Evolutionary conservation across 1,139 yeast genomes (phyloP).

Genomic region (Geotrichum histeridarum): DNA sequence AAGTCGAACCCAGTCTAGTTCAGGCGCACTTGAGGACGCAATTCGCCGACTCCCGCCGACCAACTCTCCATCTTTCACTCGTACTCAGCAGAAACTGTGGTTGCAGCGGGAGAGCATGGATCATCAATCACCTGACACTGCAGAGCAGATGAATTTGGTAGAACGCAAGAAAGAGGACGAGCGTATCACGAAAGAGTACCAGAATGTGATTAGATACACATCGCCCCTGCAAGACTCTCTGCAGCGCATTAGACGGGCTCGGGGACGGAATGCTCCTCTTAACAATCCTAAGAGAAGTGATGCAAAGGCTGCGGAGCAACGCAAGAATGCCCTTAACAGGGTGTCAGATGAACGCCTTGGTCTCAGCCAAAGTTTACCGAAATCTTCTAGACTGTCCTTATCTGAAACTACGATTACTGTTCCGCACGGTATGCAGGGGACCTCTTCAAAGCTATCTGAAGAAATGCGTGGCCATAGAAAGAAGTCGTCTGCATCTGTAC

Average conservation of each 20-base stretch:
- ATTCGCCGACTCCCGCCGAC: constrained; percentile 1
- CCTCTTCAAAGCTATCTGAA: neutral
- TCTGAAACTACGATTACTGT: constrained; percentile 18
- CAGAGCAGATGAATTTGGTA: constrained; percentile 35
- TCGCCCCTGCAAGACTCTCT: constrained; percentile 67
- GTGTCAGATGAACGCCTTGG: constrained; percentile 7
- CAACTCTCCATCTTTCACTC: constrained; percentile 37
- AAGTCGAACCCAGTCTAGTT: constrained; percentile 13
- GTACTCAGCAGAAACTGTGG: constrained; percentile 83
- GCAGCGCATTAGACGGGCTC: constrained; percentile 37
- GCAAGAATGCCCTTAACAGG: neutral
- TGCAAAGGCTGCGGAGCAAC: constrained; percentile 9
- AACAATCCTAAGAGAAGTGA: constrained; percentile 14
- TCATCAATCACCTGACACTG: constrained; percentile 11
- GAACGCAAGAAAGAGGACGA: constrained; percentile 65
- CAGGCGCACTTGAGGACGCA: constrained; percentile 2
- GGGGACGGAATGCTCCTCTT: constrained; percentile 18
- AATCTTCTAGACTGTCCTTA: constrained; percentile 14
- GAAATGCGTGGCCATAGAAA: neutral
- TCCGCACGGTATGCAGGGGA: constrained; percentile 2
- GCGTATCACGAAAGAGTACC: constrained; percentile 65
- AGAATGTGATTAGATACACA: constrained; percentile 60
- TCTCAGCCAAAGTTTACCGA: constrained; percentile 26
- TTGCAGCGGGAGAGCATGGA: constrained; percentile 65
- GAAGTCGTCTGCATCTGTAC: neutral